Evolutionary conservation across 2,329 filamentous ascomycete genomes (phyloP), one percentile per base, ranked within the genome.

Genomic region (Fusarium armeniacum): DNA sequence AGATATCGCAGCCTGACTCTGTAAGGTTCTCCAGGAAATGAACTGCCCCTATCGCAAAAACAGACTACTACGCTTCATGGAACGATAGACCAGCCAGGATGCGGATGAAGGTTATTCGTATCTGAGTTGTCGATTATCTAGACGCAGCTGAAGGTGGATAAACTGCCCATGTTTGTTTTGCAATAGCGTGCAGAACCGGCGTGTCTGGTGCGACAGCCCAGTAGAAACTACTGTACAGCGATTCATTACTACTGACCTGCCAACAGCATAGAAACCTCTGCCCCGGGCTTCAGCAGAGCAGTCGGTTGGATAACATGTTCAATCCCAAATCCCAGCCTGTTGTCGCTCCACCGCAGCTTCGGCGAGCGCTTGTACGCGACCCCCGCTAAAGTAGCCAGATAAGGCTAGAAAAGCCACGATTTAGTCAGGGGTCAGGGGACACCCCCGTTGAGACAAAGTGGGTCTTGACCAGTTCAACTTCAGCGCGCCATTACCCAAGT

Each of bases 141-240:
- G 38, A 58, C 36, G 44, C 20, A 66, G 46, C 51, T 62, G 55
- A 65, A 35, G 24, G 64, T 41, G 49, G 38, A 41, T 62, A 44
- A 20, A 40, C 36, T 20, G 36, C 36, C 10, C 5, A 40, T 40
- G 15, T 43, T 11, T 40, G 15, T 43, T 11, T 26, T 40, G 26
- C 16, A 38, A 35, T 18, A 52, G 26, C 36, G 24, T 51, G 6
- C 24, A 35, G 32, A 36, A 16, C 58, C 56, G 35, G 57, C 18
- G 28, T 50, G 20, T 43, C 43, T 70, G 54, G 67, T 70, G 67
- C 67, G 67, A 45, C 67, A 70, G 22, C 54, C 47, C 51, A 56
- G 0, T 28, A 26, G 16, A 49, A 51, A 28, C 51, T 70, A 58
- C 49, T 62, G 38, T 33, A 32, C 32, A 30, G 15, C 62, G 41